Conservation (phyloP, 2,329 filamentous ascomycete species). For the Aspergillus pseudonomiae region DNA sequence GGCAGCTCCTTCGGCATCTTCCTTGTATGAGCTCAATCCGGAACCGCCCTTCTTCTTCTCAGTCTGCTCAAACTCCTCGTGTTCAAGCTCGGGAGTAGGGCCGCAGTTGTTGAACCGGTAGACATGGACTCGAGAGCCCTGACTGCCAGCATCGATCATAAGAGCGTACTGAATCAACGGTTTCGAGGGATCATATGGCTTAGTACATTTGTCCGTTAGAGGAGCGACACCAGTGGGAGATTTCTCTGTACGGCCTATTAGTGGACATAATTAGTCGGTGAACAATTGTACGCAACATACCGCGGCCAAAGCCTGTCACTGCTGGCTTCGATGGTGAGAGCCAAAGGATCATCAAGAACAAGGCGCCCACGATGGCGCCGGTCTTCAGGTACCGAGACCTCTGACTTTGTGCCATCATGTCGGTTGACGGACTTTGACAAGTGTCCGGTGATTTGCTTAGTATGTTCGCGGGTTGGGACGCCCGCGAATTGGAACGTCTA, state of each 20-base stretch:
- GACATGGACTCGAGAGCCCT: slow-evolving; percentile 95
- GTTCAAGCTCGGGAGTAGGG: slow-evolving; percentile 88
- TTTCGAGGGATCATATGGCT: slow-evolving; percentile 82
- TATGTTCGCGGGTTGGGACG: slow-evolving; percentile 45
- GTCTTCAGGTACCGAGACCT: slow-evolving; percentile 64
- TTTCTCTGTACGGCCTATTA: slow-evolving; percentile 25
- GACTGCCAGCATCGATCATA: slow-evolving; percentile 98
- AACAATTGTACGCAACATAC: slow-evolving; percentile 22
- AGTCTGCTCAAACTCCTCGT: slow-evolving; percentile 92
- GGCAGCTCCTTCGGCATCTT: slow-evolving; percentile 84
- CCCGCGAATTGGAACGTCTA: slow-evolving; percentile 58
- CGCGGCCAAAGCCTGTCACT: slow-evolving; percentile 25
- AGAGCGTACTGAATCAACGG: slow-evolving; percentile 95
- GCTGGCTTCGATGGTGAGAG: slow-evolving; percentile 47
- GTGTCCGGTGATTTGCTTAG: slow-evolving; percentile 45
- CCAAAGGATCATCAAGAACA: slow-evolving; percentile 62
- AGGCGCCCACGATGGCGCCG: slow-evolving; percentile 60
- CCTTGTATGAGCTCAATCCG: slow-evolving; percentile 81
- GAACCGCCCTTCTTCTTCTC: slow-evolving; percentile 78
- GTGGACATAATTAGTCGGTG: not conserved
- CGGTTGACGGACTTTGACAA: slow-evolving; percentile 40
- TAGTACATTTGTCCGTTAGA: slow-evolving; percentile 75
- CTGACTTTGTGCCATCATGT: slow-evolving; percentile 65
- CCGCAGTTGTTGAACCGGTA: slow-evolving; percentile 99
- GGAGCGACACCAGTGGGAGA: slow-evolving; percentile 40